These are phyloP conservation scores for Umbelopsis ramanniana DNA, from an alignment of 192 early-diverging fungal species.

Conservation along the genomic window DNA sequence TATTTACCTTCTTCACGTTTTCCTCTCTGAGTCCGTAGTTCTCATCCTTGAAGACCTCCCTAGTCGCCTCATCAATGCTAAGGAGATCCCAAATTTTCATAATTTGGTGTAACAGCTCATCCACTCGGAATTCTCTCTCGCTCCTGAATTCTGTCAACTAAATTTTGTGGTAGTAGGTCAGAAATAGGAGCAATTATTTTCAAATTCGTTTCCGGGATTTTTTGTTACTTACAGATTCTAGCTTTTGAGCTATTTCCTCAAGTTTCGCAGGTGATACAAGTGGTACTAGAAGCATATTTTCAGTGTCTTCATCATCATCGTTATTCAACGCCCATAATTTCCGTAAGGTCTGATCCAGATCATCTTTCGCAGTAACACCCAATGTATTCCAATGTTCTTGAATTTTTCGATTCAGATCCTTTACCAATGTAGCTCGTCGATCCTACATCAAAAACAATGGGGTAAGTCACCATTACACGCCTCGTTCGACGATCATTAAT, in stretches of 20 bases:
- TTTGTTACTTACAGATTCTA: not conserved
- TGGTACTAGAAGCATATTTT: not conserved
- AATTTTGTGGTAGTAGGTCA: not conserved
- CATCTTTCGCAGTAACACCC: slow-evolving; percentile 5
- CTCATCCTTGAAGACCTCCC: slow-evolving; percentile 13
- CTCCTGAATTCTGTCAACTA: slow-evolving; percentile 18
- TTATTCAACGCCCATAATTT: not conserved
- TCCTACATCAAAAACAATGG: not conserved
- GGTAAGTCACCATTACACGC: not conserved
- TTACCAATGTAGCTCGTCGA: not conserved
- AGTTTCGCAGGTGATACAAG: not conserved
- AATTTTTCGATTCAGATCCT: slow-evolving; percentile 2
- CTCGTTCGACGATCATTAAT: not conserved
- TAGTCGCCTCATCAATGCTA: not conserved
- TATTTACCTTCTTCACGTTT: slow-evolving; percentile 12
- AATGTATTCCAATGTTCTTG: slow-evolving; percentile 14
- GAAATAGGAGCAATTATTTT: not conserved
- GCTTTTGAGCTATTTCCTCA: slow-evolving; percentile 6
- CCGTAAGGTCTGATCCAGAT: not conserved
- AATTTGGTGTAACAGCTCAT: slow-evolving; percentile 19
- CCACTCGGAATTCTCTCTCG: slow-evolving; percentile 7
- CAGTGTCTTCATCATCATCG: not conserved
- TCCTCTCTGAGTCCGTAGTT: slow-evolving; percentile 16
- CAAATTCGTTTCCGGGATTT: not conserved
- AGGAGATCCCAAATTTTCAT: slow-evolving; percentile 19